Conservation (phyloP, 2,329 filamentous ascomycete species). For the Achaetomium macrosporum region DNA sequence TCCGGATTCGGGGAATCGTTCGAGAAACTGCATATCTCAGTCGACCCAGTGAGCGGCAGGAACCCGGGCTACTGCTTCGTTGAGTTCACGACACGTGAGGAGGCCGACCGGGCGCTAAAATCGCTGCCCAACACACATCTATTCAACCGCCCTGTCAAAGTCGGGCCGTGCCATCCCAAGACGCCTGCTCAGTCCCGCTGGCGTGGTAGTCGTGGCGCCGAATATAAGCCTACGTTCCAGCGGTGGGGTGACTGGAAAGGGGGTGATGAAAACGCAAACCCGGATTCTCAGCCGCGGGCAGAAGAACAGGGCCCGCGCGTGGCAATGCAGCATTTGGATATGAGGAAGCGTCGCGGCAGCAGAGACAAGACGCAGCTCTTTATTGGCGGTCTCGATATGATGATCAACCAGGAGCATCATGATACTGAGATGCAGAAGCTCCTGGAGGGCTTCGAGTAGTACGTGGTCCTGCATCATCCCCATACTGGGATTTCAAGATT, state of each 20-base stretch:
- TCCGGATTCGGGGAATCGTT: slow-evolving; percentile 32
- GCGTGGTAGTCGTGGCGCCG: slow-evolving; percentile 17
- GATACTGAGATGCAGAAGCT: slow-evolving; percentile 41
- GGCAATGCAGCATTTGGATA: slow-evolving; percentile 29
- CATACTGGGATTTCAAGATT: background rate
- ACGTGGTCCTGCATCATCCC: slow-evolving; percentile 15
- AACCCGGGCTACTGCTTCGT: slow-evolving; percentile 74
- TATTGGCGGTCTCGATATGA: slow-evolving; percentile 45
- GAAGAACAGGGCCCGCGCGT: slow-evolving; percentile 26
- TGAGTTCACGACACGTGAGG: slow-evolving; percentile 53
- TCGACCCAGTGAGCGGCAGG: slow-evolving; percentile 60
- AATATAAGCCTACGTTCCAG: slow-evolving; percentile 29
- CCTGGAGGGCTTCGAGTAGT: slow-evolving; percentile 42
- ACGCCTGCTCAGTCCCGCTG: slow-evolving; percentile 11
- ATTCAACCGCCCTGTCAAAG: slow-evolving; percentile 54
- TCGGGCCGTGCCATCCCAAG: slow-evolving; percentile 60
- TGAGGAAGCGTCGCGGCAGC: slow-evolving; percentile 26
- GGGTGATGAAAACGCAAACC: slow-evolving; percentile 1
- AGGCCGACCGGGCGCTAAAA: slow-evolving; percentile 53
- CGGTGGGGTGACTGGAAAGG: slow-evolving; percentile 42
- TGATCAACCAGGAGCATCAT: slow-evolving; percentile 43
- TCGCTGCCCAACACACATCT: slow-evolving; percentile 50
- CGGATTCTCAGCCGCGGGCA: background rate
- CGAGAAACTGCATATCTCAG: slow-evolving; percentile 60
- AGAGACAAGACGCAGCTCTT: slow-evolving; percentile 37